Base-by-base conservation (phyloP, 2,329 filamentous ascomycete genomes). In the Pseudonectria foliicola region DNA sequence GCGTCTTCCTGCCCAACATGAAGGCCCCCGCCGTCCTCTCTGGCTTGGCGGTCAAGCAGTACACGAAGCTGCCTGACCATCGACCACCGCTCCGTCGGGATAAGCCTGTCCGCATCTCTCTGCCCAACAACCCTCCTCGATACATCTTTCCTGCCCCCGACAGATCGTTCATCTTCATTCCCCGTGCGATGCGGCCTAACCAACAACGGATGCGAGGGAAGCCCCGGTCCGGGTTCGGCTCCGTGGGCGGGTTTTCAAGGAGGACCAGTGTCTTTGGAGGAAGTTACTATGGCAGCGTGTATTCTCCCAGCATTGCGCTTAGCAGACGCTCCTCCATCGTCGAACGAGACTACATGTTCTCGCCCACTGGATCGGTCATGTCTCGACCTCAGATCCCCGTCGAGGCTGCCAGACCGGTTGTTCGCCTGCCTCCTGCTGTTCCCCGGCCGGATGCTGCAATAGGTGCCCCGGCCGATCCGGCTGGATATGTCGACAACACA, bases 91-190 rank as follows among this genome's bases (percentile, higher is more conserved):
- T 98, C 31, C 84, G 92, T 43, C 82, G 92, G 50, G 92, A 98
- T 66, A 98, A 96, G 59, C 92, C 92, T 7, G 92, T 96, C 27
- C 82, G 92, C 33, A 86, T 98, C 48, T 95, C 88, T 7, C 70
- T 98, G 27, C 90, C 92, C 2, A 73, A 83, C 18, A 75, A 84
- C 44, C 69, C 78, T 10, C 85, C 87, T 25, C 79, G 85, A 43
- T 95, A 95, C 60, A 89, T 95, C 41, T 95, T 92, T 62, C 92
- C 92, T 6, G 84, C 88, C 3, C 71, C 77, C 30, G 89, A 95
- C 52, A 74, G 92, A 45, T 96, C 92, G 0, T 98, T 98, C 60
- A 94, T 95, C 52, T 98, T 98, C 63, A 98, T 98, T 41, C 92
- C 92, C 10, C 77, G 92, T 47, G 90, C 90, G 10, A 75, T 95